phyloP scores from a whole-genome alignment of 139 green algal genomes.

The Desmodesmus armatus region DNA sequence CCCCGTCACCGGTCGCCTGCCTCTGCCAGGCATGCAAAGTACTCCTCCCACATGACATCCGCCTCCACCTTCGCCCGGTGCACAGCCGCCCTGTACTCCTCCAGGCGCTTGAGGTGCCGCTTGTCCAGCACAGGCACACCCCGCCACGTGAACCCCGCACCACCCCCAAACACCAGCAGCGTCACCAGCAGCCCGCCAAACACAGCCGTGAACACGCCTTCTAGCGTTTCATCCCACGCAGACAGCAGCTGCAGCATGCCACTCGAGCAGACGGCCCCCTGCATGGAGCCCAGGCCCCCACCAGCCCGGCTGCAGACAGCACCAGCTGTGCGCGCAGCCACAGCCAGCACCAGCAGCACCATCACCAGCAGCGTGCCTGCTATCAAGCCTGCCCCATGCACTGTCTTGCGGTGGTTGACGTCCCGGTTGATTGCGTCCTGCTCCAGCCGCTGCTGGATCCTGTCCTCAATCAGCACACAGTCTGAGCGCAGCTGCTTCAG shows the following conservation, averaged over 20 bases:
- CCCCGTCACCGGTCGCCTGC: constrained; percentile 32
- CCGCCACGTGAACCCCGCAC: constrained; percentile 25
- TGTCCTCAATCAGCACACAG: constrained; percentile 59
- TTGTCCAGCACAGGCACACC: constrained; percentile 28
- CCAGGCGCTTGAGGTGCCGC: constrained; percentile 24
- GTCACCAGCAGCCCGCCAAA: background rate
- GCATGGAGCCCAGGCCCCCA: background rate
- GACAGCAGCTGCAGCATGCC: background rate
- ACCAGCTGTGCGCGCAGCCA: constrained; percentile 16
- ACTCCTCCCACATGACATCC: constrained; percentile 32
- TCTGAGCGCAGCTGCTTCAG: constrained; percentile 68
- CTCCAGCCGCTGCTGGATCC: constrained; percentile 40
- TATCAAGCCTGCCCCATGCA: background rate
- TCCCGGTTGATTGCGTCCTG: constrained; percentile 23
- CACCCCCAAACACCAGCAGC: background rate
- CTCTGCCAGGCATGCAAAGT: constrained; percentile 27
- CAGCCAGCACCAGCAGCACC: background rate
- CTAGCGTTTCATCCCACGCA: constrained; percentile 7
- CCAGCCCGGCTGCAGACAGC: background rate
- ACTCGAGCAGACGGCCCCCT: constrained; percentile 5
- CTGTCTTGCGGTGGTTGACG: constrained; percentile 1
- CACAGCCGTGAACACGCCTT: background rate
- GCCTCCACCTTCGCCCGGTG: background rate
- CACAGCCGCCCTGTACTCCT: constrained; percentile 21
- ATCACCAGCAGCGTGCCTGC: background rate